Evolutionary conservation across 495 filamentous ascomycete genomes (phyloP), one percentile per base, ranked within the genome.

Genomic region (Oleoguttula mirabilis): DNA sequence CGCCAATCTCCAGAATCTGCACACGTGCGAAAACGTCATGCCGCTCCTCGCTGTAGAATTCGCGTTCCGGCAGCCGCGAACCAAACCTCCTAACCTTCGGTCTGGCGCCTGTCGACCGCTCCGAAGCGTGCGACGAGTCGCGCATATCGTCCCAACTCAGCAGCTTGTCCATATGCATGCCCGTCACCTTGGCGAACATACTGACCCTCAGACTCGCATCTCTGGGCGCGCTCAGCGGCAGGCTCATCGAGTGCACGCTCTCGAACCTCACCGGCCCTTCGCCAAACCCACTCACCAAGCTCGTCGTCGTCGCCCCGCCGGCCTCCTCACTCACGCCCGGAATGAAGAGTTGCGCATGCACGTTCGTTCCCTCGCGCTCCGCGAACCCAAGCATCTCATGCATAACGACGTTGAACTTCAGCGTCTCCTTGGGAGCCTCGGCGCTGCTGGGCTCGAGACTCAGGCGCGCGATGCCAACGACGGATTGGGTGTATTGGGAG

Each of bases 381-480:
- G 90, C 84, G 53, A 99, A 96, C 4, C 90, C 90, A 32, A 88
- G 63, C 77, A 99, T 79, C 53, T 96, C 85, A 56, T 90, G 87
- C 87, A 99, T 94, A 36, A 94, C 88, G 19, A 96, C 86, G 52
- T 96, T 99, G 65, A 96, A 99, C 58, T 96, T 96, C 41, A 99
- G 65, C 20, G 83, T 96, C 38, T 83, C 86, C 7, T 84, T 81
- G 21, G 88, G 90, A 19, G 88, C 86, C 57, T 92, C 81, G 6
- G 90, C 88, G 16, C 84, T 88, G 1, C 88, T 95, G 24, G 90
- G 90, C 55, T 96, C 90, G 8, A 99, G 66, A 2, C 88, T 88
- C 32, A 99, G 64, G 41, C 84, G 80, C 51, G 96, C 77, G 22
- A 94, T 84, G 35, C 90, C 90, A 44, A 96, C 71, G 0, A 82